Percentiles rank a stretch among this genome's conserved stretches.
phyloP scores from a whole-genome alignment of 306 rosid genomes.

The Medicago arabica region DNA sequence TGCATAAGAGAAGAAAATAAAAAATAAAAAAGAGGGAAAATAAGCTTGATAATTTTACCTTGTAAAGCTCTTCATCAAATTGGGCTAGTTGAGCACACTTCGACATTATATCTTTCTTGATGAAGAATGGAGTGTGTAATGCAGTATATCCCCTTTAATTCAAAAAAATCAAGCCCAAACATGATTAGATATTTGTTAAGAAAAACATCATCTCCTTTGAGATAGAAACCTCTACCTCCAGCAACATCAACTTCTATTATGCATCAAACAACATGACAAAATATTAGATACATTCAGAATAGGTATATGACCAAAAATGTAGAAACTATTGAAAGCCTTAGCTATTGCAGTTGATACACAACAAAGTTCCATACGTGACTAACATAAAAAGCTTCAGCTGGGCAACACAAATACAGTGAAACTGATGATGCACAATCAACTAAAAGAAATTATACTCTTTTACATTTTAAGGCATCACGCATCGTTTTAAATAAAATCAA shows the following conservation, averaged over 20 bases:
- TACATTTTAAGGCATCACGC: background rate
- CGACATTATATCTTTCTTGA: too few species aligned
- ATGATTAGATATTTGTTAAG: too few species aligned
- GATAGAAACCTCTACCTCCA: too few species aligned
- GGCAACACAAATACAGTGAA: background rate
- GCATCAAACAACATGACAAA: too few species aligned
- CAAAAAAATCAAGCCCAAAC: too few species aligned
- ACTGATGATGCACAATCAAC: background rate
- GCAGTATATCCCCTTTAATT: too few species aligned
- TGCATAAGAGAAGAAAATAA: background rate
- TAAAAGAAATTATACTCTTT: background rate
- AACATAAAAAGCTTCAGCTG: constrained; percentile 9
- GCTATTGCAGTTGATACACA: background rate
- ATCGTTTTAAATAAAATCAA: constrained; percentile 4
- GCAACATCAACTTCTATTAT: too few species aligned
- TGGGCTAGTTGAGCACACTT: constrained; percentile 98
- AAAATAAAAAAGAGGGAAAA: constrained; percentile 9
- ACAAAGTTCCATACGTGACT: constrained; percentile 10
- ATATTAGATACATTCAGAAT: background rate
- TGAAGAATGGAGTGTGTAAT: too few species aligned
- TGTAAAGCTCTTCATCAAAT: constrained; percentile 95
- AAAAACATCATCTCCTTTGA: too few species aligned
- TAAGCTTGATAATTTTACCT: constrained; percentile 54
- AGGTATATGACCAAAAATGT: too few species aligned
- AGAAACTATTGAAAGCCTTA: background rate